A percentile compares a stretch with the other conserved stretches of the same genome.
Evolutionary conservation across 73 alveolate species (phyloP).

Genomic region (Paramecium pentaurelia): DNA sequence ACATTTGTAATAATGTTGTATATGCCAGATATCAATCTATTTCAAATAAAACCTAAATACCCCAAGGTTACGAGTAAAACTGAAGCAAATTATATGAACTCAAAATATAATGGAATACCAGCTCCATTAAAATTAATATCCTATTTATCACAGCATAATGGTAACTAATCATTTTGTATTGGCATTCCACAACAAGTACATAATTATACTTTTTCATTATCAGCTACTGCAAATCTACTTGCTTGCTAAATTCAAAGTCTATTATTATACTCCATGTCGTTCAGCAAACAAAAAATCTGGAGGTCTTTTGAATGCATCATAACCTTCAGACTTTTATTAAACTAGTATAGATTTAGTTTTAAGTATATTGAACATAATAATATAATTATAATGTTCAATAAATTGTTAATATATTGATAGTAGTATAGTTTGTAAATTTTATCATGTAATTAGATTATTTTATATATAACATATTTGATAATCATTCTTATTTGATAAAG

Average conservation of each 20-base stretch:
- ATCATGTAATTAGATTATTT: too few relatives aligned
- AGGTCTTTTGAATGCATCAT: neutral
- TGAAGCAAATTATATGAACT: neutral
- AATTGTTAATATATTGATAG: neutral
- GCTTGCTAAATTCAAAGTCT: neutral
- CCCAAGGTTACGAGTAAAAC: neutral
- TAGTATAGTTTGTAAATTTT: too few relatives aligned
- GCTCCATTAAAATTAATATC: constrained; percentile 6
- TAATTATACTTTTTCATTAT: neutral
- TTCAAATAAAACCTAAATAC: neutral
- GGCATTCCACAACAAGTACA: constrained; percentile 25
- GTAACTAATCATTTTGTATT: neutral
- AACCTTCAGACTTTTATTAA: neutral
- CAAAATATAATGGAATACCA: constrained; percentile 28
- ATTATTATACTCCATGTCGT: neutral
- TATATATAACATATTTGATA: neutral
- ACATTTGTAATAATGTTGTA: neutral
- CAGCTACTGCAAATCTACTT: neutral
- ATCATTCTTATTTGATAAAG: neutral
- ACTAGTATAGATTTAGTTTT: neutral
- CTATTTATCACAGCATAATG: neutral
- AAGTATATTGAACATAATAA: neutral
- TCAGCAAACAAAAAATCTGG: neutral
- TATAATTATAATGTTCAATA: neutral
- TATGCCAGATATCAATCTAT: neutral